Base-by-base conservation (phyloP, 192 early-diverging fungal genomes). In the Entomortierella lignicola region DNA sequence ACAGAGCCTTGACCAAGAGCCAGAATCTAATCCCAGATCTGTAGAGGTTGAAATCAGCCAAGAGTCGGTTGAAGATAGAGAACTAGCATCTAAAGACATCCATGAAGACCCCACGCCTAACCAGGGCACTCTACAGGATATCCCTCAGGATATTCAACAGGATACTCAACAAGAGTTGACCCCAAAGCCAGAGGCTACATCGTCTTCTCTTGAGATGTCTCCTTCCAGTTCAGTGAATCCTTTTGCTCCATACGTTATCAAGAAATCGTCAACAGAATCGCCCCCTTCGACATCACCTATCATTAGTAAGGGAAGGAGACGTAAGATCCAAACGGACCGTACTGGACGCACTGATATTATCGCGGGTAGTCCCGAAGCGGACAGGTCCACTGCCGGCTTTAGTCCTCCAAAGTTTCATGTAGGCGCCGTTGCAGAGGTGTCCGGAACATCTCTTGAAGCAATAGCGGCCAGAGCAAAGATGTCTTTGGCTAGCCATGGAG, bases 271-370 rank as follows among this genome's bases (percentile, higher is more conserved):
- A 37, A 34, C 53, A 27, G 41, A 47, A n/a, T 34, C 37, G 32
- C 0, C 26, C 4, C 32, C 12, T 4, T 29, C 42, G 21, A 42
- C 50, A 2, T 47, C 58, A 12, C 23, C 39, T 20, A 37, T 15
- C 42, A 39, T 48, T 8, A 51, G 72, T 18, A 77, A 63, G 30
- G 72, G 60, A 20, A 55, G 72, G 25, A 59, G 66, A 47, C 64
- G 72, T 8, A 77, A 77, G 57, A 77, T 77, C 47, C 53, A 68
- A 7, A 54, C 53, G 0, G 72, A 77, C 32, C 57, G 72, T 2
- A 63, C 72, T 44, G 53, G 37, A 26, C 27, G 42, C 31, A 12
- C 20, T 41, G 65, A 59, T 13, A 12, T 20, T 10, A 8, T 54
- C 7, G 60, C 21, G n/a, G 50, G 44, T 7, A 20, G 6, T 11